A percentile compares a stretch with the other conserved stretches of the same genome.
phyloP scores from a whole-genome alignment of 2,329 filamentous ascomycete genomes.

The Pseudopithomyces chartarum region DNA sequence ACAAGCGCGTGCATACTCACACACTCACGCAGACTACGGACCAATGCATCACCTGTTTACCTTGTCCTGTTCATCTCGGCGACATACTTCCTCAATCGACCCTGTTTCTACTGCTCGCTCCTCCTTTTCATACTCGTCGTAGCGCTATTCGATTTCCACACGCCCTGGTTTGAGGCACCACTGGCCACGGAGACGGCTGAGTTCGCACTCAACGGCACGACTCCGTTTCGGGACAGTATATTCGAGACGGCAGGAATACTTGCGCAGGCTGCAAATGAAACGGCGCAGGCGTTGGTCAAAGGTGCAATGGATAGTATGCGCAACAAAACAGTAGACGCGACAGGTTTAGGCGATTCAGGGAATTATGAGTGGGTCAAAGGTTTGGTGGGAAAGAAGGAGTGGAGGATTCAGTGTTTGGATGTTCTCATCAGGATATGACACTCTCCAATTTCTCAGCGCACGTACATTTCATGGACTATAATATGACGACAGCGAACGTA shows the following conservation, averaged over 20 bases:
- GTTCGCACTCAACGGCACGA: conserved; percentile 36
- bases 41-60: conserved; percentile 55
- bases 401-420: conserved; percentile 90
- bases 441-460: neutral
- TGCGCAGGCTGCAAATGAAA: conserved; percentile 67
- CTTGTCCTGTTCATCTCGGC: conserved; percentile 69
- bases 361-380: conserved; percentile 77
- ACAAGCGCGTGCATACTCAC: conserved; percentile 11
- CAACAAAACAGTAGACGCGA: conserved; percentile 44
- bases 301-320: conserved; percentile 33
- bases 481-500: neutral
- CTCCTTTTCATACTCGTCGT: conserved; percentile 94
- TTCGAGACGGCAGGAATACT: conserved; percentile 67
- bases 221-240: conserved; percentile 62
- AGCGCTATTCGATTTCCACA: conserved; percentile 91
- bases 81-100: conserved; percentile 94
- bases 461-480: neutral
- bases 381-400: conserved; percentile 80
- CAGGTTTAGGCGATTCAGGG: conserved; percentile 69
- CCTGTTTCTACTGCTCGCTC: conserved; percentile 97
- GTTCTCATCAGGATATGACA: conserved; percentile 72
- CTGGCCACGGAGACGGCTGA: conserved; percentile 37
- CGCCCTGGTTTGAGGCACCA: conserved; percentile 92
- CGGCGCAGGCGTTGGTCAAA: conserved; percentile 36
- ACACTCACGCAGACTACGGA: conserved; percentile 39